Evolutionary conservation across 2,329 filamentous ascomycete genomes (phyloP).

Genomic region (Aureobasidium leucospermi): DNA sequence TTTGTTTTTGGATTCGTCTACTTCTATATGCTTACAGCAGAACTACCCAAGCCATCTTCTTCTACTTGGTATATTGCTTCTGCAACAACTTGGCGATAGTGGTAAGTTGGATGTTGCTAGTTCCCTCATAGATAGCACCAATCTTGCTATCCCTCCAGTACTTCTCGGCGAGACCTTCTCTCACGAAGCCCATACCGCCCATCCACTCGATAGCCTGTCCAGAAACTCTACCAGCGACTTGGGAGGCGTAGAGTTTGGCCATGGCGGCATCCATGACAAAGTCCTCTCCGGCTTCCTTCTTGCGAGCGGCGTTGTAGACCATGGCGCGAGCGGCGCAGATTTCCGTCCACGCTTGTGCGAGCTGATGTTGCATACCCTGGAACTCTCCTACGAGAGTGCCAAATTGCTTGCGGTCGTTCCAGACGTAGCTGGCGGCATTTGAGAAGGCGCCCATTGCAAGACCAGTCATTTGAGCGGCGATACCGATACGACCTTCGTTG

Average conservation of each 20-base stretch:
- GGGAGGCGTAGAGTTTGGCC: conserved; percentile 92
- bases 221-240: conserved; percentile 82
- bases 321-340: conserved; percentile 85
- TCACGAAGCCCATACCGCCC: conserved; percentile 98
- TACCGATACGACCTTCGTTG: conserved; percentile 96
- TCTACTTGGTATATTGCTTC: conserved; percentile 56
- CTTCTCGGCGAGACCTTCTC: conserved; percentile 95
- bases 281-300: conserved; percentile 95
- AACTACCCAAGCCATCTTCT: too few species aligned
- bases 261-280: conserved; percentile 96
- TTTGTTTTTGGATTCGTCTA: not conserved
- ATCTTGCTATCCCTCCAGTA: conserved; percentile 98
- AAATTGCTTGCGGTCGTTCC: conserved; percentile 98
- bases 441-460: conserved; percentile 91
- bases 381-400: conserved; percentile 90
- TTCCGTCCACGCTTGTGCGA: conserved; percentile 91
- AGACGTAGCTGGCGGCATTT: conserved; percentile 88
- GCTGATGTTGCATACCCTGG: conserved; percentile 98
- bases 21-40: not conserved
- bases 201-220: conserved; percentile 95
- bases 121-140: conserved; percentile 83
- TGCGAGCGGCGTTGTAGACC: conserved; percentile 91
- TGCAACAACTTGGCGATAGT: conserved; percentile 66
- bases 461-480: conserved; percentile 97
- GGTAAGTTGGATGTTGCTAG: conserved; percentile 64